A percentile compares a stretch with the other conserved stretches of the same genome.
These are phyloP conservation scores for Cystobasidium onofrii DNA, from an alignment of 768 basidiomycete genomes.

Conservation along the genomic window DNA sequence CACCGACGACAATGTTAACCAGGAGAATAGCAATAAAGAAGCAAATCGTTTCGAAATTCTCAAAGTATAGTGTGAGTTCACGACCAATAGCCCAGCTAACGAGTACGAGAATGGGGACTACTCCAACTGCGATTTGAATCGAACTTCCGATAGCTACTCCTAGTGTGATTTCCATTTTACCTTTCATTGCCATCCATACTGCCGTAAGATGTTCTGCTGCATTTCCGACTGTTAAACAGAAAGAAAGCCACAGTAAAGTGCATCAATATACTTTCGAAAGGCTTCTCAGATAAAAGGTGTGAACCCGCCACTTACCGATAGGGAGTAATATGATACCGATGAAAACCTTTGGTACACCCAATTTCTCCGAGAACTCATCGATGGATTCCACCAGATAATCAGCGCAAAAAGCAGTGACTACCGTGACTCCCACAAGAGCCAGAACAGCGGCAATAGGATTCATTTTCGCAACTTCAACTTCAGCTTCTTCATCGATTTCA, in stretches of 20 bases:
- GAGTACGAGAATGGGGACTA: constrained; percentile 77
- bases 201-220: constrained; percentile 64
- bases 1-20: constrained; percentile 65
- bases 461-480: constrained; percentile 56
- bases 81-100: constrained; percentile 64
- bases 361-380: constrained; percentile 76
- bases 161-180: constrained; percentile 65
- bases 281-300: too few relatives aligned
- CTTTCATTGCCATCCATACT: constrained; percentile 80
- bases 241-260: too few relatives aligned
- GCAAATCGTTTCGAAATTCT: constrained; percentile 77
- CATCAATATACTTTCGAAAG: too few relatives aligned
- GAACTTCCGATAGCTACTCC: constrained; percentile 49
- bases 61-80: constrained; percentile 59
- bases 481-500: constrained; percentile 49
- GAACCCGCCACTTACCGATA: background rate
- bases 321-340: constrained; percentile 32
- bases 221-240: constrained; percentile 19
- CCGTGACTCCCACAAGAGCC: constrained; percentile 64
- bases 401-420: constrained; percentile 78
- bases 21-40: constrained; percentile 82
- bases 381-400: constrained; percentile 85
- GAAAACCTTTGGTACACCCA: constrained; percentile 63
- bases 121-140: constrained; percentile 41
- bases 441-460: constrained; percentile 57